Conservation (phyloP, 1,284 basidiomycete species). For the Athelia psychrophila region DNA sequence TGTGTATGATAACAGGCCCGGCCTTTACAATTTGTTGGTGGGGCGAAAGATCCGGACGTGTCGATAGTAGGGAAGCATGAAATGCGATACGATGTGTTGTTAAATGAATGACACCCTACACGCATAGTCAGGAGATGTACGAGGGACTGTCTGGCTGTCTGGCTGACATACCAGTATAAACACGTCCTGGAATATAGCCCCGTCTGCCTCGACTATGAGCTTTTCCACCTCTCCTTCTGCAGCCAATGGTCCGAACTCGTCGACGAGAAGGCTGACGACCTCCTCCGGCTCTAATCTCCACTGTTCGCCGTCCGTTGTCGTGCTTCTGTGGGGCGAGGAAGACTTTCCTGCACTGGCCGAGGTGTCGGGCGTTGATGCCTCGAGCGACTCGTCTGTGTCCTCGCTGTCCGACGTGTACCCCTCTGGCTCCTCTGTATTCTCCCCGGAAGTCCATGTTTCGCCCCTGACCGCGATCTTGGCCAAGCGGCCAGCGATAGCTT, state of each 20-base stretch:
- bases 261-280: slow-evolving; percentile 36
- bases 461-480: slow-evolving; percentile 34
- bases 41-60: slow-evolving; percentile 30
- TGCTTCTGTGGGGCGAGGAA: slow-evolving; percentile 7
- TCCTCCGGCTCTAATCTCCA: slow-evolving; percentile 34
- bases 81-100: slow-evolving; percentile 66
- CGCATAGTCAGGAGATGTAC: too few relatives aligned
- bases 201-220: slow-evolving; percentile 54
- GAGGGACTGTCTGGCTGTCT: too few relatives aligned
- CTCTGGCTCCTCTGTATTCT: slow-evolving; percentile 21
- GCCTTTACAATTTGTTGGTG: slow-evolving; percentile 41
- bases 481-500: slow-evolving; percentile 27
- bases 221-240: slow-evolving; percentile 40
- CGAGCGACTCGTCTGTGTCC: slow-evolving; percentile 7
- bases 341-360: background rate
- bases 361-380: background rate
- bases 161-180: slow-evolving; percentile 40
- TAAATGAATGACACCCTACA: slow-evolving; percentile 59
- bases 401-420: slow-evolving; percentile 12
- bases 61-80: slow-evolving; percentile 59
- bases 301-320: slow-evolving; percentile 19
- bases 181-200: slow-evolving; percentile 41
- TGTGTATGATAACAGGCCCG: slow-evolving; percentile 51
- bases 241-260: slow-evolving; percentile 47
- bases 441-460: slow-evolving; percentile 25